These are phyloP conservation scores for Neurospora africana DNA, from an alignment of 495 filamentous ascomycete genomes.

Conservation along the genomic window DNA sequence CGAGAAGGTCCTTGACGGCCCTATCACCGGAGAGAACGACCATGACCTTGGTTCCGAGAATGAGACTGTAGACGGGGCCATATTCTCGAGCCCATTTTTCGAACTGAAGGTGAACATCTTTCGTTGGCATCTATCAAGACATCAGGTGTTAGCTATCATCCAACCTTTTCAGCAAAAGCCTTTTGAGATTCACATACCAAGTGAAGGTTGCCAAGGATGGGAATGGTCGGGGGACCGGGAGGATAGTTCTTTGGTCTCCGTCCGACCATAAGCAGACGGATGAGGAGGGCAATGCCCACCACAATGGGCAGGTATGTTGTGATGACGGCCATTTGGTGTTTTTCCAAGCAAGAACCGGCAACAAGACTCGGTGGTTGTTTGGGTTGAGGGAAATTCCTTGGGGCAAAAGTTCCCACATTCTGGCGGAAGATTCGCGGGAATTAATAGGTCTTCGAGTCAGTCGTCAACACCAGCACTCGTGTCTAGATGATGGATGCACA, in stretches of 20 bases:
- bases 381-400: neutral
- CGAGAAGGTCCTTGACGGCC: slow-evolving; percentile 29
- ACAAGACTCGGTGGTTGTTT: neutral
- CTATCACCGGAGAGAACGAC: slow-evolving; percentile 26
- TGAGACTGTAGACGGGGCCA: slow-evolving; percentile 30
- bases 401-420: neutral
- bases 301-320: slow-evolving; percentile 12
- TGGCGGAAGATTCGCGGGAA: neutral
- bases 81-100: slow-evolving; percentile 30
- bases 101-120: slow-evolving; percentile 26
- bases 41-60: slow-evolving; percentile 27
- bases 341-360: neutral
- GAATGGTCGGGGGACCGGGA: slow-evolving; percentile 25
- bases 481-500: neutral
- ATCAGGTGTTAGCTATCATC: neutral
- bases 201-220: slow-evolving; percentile 27
- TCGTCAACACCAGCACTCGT: neutral
- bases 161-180: neutral
- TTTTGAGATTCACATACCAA: slow-evolving; percentile 8
- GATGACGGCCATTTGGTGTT: slow-evolving; percentile 12
- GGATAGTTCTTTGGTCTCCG: slow-evolving; percentile 22
- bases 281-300: slow-evolving; percentile 15
- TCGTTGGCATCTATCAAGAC: slow-evolving; percentile 15
- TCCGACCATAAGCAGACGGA: slow-evolving; percentile 18
- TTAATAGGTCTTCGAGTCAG: neutral